Evolutionary conservation across 768 basidiomycete species (phyloP).

Genomic region (Suillus americanus): DNA sequence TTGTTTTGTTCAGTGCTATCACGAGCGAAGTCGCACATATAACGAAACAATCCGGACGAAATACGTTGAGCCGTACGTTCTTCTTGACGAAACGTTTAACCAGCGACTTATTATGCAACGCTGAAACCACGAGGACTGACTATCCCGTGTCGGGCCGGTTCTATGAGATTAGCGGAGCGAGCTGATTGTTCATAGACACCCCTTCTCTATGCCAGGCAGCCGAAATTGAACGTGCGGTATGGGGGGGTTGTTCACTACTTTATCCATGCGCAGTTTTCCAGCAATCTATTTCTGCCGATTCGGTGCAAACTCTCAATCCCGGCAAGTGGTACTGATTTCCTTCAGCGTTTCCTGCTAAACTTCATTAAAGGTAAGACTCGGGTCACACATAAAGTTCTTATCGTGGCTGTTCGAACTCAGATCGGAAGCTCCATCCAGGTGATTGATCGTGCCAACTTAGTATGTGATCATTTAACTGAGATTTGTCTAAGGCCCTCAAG

Average conservation of each 20-base stretch:
- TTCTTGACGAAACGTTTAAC: neutral
- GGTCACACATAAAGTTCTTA: constrained; percentile 1
- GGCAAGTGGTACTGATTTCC: neutral
- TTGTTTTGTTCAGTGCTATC: neutral
- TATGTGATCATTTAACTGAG: neutral
- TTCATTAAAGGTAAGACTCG: constrained; percentile 4
- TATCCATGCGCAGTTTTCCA: constrained; percentile 1
- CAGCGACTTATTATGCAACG: constrained; percentile 11
- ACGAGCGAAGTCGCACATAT: neutral
- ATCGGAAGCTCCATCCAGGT: constrained; percentile 12
- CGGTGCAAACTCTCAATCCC: neutral
- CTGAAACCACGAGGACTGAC: constrained; percentile 30
- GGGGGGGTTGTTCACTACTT: constrained; percentile 18
- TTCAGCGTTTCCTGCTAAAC: neutral
- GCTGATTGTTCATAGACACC: constrained; percentile 15
- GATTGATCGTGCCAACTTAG: constrained; percentile 2
- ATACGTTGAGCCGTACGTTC: neutral
- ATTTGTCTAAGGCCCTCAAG: neutral
- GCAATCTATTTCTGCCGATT: neutral
- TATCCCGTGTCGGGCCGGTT: constrained; percentile 19
- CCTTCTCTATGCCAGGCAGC: constrained; percentile 23
- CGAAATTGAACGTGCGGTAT: constrained; percentile 26
- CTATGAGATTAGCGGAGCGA: neutral
- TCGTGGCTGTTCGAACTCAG: constrained; percentile 10
- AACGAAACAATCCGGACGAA: neutral